Base-by-base conservation (phyloP, 2,329 filamentous ascomycete genomes). In the Nemania abortiva region DNA sequence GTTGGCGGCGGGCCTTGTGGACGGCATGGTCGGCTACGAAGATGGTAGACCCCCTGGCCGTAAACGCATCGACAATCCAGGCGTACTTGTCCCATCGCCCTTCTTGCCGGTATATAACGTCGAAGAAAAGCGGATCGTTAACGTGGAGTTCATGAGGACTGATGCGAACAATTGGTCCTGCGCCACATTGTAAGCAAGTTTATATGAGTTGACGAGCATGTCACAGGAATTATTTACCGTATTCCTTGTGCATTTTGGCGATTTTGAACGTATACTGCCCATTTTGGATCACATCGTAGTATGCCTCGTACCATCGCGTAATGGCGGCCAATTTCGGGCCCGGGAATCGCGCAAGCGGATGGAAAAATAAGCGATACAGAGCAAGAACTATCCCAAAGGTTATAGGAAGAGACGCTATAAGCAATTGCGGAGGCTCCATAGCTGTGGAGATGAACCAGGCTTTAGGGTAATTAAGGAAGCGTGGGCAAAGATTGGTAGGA, bases 1-100 rank as follows among this genome's bases (percentile, higher is more conserved):
- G 57, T 20, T 63, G 56, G 9, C 73, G 73, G 5, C 68, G 65
- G 5, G 67, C 62, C 31, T 71, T 70, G 39, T 74, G 73, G 6
- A 68, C 18, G 1, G 29, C 45, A 22, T 72, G 68, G 29, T 66
- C 50, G 5, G 53, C 1, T 3, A 59, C 59, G 11, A 64, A 29
- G 34, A 71, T 20, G 10, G 55, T 53, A 27, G 65, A 52, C 11
- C 58, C 57, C 6, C 57, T 7, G 1, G 60, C 34, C 6, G 52
- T 9, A 39, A 72, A 70, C 5, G 62, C 62, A 42, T 69, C 63
- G 34, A 55, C 27, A 13, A 20, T 15, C 66, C 64, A 72, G 3
- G 22, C 58, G 24, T 72, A 70, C 34, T 72, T 70, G 58, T 72
- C 54, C 61, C 70, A 69, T 24, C 2, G 2, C 7, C 65, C 63